Evolutionary conservation across 257 asterid genomes (phyloP), one percentile per base, ranked within the genome.

Genomic region (Ajuga chamaepitys): DNA sequence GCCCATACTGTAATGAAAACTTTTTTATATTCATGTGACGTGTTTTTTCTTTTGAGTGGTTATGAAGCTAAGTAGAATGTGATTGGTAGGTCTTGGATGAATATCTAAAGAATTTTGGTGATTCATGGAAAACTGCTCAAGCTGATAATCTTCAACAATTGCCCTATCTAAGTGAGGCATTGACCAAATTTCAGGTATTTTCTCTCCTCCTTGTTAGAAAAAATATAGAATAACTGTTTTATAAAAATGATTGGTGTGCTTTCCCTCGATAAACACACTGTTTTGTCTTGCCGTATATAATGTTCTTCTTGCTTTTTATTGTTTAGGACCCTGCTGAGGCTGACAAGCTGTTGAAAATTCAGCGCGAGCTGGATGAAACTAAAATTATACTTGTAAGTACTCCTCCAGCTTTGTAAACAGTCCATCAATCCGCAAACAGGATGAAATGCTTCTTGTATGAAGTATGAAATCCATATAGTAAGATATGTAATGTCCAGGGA

Each of bases 261-360:
- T 21, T 53, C 56, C 20, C 51, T 4, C 60, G 22, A 18, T 25
- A 12, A 45, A 25, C 65, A 25, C 65, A 44, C 46, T 64, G 22
- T 47, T 41, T 7, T 62, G 26, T 54, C 16, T 7, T 21, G 46
- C n/a, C 24, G 10, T 50, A n/a, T 56, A 38, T 41, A 1, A 37
- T 17, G 38, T 48, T 40, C 63, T 34, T 9, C 67, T 42, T 25
- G 69, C 21, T 41, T 38, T 37, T 65, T 13, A 63, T 56, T 68
- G 41, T 74, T 48, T 72, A 92, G 97, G 96, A 92, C 67, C 98
- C 97, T 62, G 95, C 98, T 16, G 97, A 92, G 80, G 98, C 97
- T 59, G 97, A 92, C 85, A 89, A 92, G 83, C 86, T 89, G 71
- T 75, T 92, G 78, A 85, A 72, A 74, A 92, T 92, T 77, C 97